phyloP scores from a whole-genome alignment of 139 green algal species.

The Chlorella sp. region DNA sequence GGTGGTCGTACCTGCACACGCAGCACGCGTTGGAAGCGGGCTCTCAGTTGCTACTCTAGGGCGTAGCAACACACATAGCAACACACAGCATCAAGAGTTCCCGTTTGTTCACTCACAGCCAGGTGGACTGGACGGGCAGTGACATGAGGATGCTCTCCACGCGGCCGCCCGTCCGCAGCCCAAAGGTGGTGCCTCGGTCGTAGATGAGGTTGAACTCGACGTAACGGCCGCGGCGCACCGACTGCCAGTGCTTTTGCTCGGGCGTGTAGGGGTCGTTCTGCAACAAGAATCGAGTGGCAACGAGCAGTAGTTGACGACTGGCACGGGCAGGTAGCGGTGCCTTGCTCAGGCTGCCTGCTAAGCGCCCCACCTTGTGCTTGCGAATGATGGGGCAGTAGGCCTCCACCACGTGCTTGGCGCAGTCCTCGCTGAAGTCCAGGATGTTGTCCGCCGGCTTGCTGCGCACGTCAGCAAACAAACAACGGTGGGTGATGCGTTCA shows the following conservation, averaged over 20 bases:
- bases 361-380: conserved; percentile 74
- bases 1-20: conserved; percentile 84
- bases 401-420: conserved; percentile 54
- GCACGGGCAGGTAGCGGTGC: too few species aligned
- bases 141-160: conserved; percentile 95
- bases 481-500: too few species aligned
- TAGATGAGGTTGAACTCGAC: conserved; percentile 98
- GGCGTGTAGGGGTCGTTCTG: conserved; percentile 78
- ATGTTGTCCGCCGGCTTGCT: conserved; percentile 55
- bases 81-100: not conserved
- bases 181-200: conserved; percentile 90
- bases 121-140: conserved; percentile 47
- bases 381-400: conserved; percentile 87
- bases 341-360: too few species aligned
- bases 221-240: conserved; percentile 77
- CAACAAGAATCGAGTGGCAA: too few species aligned
- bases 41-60: not conserved
- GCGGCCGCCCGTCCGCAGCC: conserved; percentile 93
- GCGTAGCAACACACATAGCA: not conserved
- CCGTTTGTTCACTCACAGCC: not conserved
- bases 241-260: conserved; percentile 94
- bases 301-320: too few species aligned
- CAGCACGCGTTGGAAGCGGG: not conserved
- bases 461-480: too few species aligned
- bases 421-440: conserved; percentile 76